Conservation (phyloP, 2,329 filamentous ascomycete genomes). For the Cercospora sp. region DNA sequence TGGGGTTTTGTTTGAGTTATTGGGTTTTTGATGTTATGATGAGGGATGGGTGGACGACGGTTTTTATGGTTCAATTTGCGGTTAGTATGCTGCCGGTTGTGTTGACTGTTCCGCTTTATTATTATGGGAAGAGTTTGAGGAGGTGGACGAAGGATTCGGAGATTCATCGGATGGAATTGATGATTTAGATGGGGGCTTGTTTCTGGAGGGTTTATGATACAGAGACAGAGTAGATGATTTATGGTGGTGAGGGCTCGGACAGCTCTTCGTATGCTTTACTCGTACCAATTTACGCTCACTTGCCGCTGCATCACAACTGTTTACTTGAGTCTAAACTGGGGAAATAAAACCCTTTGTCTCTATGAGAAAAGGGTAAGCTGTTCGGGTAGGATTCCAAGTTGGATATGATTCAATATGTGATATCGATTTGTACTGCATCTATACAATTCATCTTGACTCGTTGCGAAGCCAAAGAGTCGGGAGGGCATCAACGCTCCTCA, state of each 20-base stretch:
- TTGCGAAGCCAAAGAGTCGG: neutral
- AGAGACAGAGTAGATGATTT: too few relatives aligned
- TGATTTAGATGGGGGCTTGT: constrained; percentile 7
- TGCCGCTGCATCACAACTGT: too few relatives aligned
- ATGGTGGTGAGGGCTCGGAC: too few relatives aligned
- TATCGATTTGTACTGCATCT: neutral
- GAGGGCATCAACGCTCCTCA: neutral
- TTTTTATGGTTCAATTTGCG: constrained; percentile 49
- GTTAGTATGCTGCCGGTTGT: constrained; percentile 43
- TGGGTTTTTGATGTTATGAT: constrained; percentile 45
- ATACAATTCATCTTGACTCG: neutral
- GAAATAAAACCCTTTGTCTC: too few relatives aligned
- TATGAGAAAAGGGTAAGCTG: too few relatives aligned
- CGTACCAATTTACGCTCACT: too few relatives aligned
- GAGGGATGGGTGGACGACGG: constrained; percentile 43
- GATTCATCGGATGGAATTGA: constrained; percentile 11
- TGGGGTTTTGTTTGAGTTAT: constrained; percentile 46
- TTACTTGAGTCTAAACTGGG: too few relatives aligned
- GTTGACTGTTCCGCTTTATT: constrained; percentile 45
- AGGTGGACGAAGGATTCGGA: constrained; percentile 12
- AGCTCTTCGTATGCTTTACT: too few relatives aligned
- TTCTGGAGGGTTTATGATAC: neutral
- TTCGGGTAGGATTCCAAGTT: too few relatives aligned
- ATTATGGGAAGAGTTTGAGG: constrained; percentile 42
- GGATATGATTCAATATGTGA: too few relatives aligned